Percentiles rank a stretch among this genome's conserved stretches.
These are phyloP conservation scores for Keithomyces neogunnii DNA, from an alignment of 2,329 filamentous ascomycete species.

Conservation along the genomic window DNA sequence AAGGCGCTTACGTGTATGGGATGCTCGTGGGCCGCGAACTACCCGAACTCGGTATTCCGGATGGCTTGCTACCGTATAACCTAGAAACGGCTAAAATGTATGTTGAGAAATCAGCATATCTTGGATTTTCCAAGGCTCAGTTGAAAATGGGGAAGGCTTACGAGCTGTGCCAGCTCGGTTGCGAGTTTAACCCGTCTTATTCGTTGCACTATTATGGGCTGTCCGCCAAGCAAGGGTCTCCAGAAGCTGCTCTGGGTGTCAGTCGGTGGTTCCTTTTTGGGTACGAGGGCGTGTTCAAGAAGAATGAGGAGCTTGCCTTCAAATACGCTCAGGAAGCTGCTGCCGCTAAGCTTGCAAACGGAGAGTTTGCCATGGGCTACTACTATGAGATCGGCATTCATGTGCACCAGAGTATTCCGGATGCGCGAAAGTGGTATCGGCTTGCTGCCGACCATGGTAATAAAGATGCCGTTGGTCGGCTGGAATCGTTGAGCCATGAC, in stretches of 20 bases:
- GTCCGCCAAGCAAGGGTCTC: conserved; percentile 82
- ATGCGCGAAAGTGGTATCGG: conserved; percentile 84
- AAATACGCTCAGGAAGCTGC: conserved; percentile 86
- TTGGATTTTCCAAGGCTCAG: conserved; percentile 93
- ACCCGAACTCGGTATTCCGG: conserved; percentile 79
- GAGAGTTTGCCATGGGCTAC: conserved; percentile 94
- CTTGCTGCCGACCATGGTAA: conserved; percentile 86
- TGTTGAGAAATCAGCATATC: conserved; percentile 92
- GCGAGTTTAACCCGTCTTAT: conserved; percentile 87
- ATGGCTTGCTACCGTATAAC: conserved; percentile 60
- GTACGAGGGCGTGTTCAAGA: conserved; percentile 83
- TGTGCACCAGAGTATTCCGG: conserved; percentile 71
- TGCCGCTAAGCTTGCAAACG: conserved; percentile 70
- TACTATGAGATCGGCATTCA: conserved; percentile 96
- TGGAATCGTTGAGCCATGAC: conserved; percentile 76
- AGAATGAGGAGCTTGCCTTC: conserved; percentile 92
- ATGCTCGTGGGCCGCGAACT: conserved; percentile 89
- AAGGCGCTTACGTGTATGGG: conserved; percentile 90
- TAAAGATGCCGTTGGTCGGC: conserved; percentile 71
- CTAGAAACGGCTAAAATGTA: conserved; percentile 70
- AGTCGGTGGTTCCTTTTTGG: conserved; percentile 99
- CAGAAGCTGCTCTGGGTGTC: conserved; percentile 90
- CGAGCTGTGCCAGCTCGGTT: conserved; percentile 86
- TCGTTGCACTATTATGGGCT: conserved; percentile 95
- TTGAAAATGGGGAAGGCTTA: conserved; percentile 95